Percentiles rank a stretch among this genome's conserved stretches.
Evolutionary conservation across 2,329 filamentous ascomycete species (phyloP).

Genomic region (Cercospora berteroae): DNA sequence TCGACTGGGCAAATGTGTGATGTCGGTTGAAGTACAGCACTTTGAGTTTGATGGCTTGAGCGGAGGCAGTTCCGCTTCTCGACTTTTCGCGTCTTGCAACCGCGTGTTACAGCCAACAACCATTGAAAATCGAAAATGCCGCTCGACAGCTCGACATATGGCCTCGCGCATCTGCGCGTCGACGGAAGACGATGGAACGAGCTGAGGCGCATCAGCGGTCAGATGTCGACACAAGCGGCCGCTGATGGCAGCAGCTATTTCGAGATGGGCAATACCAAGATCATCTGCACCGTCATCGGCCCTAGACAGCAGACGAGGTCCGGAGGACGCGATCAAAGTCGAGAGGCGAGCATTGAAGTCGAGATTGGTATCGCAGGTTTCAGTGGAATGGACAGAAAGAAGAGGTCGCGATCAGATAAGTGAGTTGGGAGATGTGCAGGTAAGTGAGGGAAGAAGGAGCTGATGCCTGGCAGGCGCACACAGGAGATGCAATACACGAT

Average conservation of each 20-base stretch:
- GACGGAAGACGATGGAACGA: constrained; percentile 94
- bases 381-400: constrained; percentile 79
- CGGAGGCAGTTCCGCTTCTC: neutral
- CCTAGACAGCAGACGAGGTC: constrained; percentile 67
- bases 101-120: neutral
- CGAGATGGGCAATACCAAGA: constrained; percentile 95
- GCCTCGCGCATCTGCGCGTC: constrained; percentile 67
- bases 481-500: constrained; percentile 80
- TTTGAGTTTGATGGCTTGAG: neutral
- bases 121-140: constrained; percentile 61
- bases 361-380: constrained; percentile 86
- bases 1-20: neutral
- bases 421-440: constrained; percentile 45
- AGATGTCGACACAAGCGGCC: constrained; percentile 87
- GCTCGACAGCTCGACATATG: constrained; percentile 90
- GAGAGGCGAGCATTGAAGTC: constrained; percentile 69
- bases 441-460: constrained; percentile 12
- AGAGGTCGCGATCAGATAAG: constrained; percentile 74
- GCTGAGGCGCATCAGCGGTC: constrained; percentile 79
- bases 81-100: neutral
- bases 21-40: neutral
- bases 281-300: constrained; percentile 88
- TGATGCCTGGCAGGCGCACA: constrained; percentile 60
- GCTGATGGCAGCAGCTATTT: constrained; percentile 92
- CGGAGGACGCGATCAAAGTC: constrained; percentile 44